These are phyloP conservation scores for Lodderomyces elongisporus DNA, from an alignment of 1,139 yeast species.

Conservation along the genomic window DNA sequence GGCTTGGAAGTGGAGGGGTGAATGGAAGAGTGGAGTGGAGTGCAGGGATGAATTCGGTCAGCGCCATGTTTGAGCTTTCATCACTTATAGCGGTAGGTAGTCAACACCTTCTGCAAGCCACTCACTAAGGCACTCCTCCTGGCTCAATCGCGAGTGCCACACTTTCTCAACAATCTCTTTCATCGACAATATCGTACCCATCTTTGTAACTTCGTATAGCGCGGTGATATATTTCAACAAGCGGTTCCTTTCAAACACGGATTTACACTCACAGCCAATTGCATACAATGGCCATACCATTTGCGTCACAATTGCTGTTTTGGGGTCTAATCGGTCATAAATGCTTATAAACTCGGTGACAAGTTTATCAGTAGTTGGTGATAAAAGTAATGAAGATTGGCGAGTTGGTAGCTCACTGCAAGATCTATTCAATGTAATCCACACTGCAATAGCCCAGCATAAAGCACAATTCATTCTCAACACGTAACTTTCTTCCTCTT, in stretches of 20 bases:
- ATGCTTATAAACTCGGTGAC: slow-evolving; percentile 43
- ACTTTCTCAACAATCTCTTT: slow-evolving; percentile 34
- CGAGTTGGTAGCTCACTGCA: too few species aligned
- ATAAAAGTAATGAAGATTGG: too few species aligned
- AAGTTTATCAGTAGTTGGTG: slow-evolving; percentile 23
- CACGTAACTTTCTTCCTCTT: slow-evolving; percentile 18
- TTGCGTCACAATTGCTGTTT: slow-evolving; percentile 46
- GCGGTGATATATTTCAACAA: slow-evolving; percentile 31
- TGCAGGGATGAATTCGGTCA: too few species aligned
- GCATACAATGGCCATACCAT: slow-evolving; percentile 59
- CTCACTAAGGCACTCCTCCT: slow-evolving; percentile 36
- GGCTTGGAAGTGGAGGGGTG: too few species aligned
- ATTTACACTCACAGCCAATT: slow-evolving; percentile 38
- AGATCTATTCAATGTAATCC: slow-evolving; percentile 32
- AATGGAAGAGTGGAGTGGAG: too few species aligned
- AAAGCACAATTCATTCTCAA: slow-evolving; percentile 45
- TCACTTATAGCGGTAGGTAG: slow-evolving; percentile 42
- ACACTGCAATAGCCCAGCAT: slow-evolving; percentile 49
- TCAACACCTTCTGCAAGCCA: slow-evolving; percentile 48
- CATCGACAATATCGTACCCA: slow-evolving; percentile 46
- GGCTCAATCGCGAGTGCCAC: slow-evolving; percentile 34
- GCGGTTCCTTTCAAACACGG: slow-evolving; percentile 22
- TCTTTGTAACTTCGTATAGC: slow-evolving; percentile 42
- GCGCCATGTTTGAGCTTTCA: too few species aligned
- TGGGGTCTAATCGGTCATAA: slow-evolving; percentile 38